Base-by-base conservation (phyloP, 441 rosid genomes). In the Pelargonium myrrhifolium region DNA sequence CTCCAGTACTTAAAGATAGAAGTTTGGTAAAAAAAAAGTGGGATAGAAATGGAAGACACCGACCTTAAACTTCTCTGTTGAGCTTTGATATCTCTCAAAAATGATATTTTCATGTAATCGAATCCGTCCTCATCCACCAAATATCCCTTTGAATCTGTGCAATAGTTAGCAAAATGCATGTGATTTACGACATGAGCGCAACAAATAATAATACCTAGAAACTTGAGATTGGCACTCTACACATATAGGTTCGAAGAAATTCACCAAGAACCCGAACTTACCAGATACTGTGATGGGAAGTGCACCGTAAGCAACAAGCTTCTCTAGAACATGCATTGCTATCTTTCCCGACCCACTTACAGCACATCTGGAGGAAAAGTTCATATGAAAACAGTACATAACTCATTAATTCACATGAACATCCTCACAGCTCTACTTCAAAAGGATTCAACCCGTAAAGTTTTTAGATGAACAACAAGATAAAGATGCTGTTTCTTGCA, bases 271-370 rank as follows among this genome's bases (percentile, higher is more conserved):
- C 5, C 12, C 68, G 64, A 68, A 74, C 64, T 68, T 77, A 90
- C 99, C 99, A 67, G 99, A 95, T 40, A 95, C 90, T 18, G 95
- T 84, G 22, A 95, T 79, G 14, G 99, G 99, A 77, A 88, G 70
- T 64, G 98, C 99, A 31, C 97, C 99, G 81, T 83, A 88, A 65
- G 95, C 99, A 80, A 89, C 85, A 72, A 95, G 93, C 89, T 95
- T 95, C 80, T 94, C 99, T 53, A 92, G 81, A 73, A 92, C 99
- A 81, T 94, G 99, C 93, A 94, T 79, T 11, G 99, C 97, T 22
- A 94, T 92, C 93, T 94, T 94, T 74, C 99, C 99, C 66, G 87
- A 90, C 77, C 99, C 99, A 71, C 98, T 94, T 70, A 94, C 97
- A 71, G 71, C 95, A 78, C 99, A 94, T 76, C 97, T 94, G 83